A percentile compares a stretch with the other conserved stretches of the same genome.
Evolutionary conservation across 306 rosid species (phyloP).

Genomic region (Boehmeria nivea): DNA sequence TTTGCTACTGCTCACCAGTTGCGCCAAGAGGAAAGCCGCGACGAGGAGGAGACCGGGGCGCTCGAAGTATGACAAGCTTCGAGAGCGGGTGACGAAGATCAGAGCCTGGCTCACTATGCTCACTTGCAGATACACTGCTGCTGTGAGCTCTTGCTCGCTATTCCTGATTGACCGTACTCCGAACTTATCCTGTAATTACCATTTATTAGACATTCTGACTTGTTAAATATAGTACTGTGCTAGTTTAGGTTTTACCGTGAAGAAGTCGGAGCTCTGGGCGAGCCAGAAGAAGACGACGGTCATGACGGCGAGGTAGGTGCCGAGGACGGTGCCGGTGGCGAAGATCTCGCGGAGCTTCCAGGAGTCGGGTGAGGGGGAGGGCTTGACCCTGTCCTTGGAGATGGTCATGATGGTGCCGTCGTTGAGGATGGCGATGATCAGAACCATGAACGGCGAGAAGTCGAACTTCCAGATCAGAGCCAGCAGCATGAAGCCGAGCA

Average conservation of each 20-base stretch:
- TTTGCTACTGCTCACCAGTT: conserved; percentile 63
- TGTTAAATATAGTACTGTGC: too few species aligned
- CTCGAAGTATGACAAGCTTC: conserved; percentile 72
- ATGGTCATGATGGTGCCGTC: conserved; percentile 97
- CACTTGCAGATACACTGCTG: conserved; percentile 90
- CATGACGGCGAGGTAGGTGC: conserved; percentile 80
- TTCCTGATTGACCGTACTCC: conserved; percentile 58
- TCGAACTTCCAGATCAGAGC: conserved; percentile 91
- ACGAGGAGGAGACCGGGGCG: conserved; percentile 69
- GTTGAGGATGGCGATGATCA: conserved; percentile 78
- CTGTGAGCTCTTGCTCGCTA: conserved; percentile 42
- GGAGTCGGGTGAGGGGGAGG: conserved; percentile 87
- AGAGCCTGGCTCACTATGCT: conserved; percentile 86
- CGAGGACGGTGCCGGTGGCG: conserved; percentile 67
- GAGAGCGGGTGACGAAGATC: conserved; percentile 78
- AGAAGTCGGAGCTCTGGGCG: conserved; percentile 53
- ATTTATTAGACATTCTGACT: too few species aligned
- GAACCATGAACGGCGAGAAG: conserved; percentile 93
- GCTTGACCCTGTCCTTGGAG: conserved; percentile 83
- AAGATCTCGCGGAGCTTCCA: conserved; percentile 90
- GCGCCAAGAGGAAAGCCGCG: conserved; percentile 60
- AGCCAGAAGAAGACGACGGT: conserved; percentile 86
- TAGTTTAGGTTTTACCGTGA: conserved; percentile 34
- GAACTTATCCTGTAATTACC: conserved; percentile 44
- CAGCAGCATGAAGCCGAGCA: conserved; percentile 66